Evolutionary conservation across 495 filamentous ascomycete genomes (phyloP).

Genomic region (Aspergillus ostianus): DNA sequence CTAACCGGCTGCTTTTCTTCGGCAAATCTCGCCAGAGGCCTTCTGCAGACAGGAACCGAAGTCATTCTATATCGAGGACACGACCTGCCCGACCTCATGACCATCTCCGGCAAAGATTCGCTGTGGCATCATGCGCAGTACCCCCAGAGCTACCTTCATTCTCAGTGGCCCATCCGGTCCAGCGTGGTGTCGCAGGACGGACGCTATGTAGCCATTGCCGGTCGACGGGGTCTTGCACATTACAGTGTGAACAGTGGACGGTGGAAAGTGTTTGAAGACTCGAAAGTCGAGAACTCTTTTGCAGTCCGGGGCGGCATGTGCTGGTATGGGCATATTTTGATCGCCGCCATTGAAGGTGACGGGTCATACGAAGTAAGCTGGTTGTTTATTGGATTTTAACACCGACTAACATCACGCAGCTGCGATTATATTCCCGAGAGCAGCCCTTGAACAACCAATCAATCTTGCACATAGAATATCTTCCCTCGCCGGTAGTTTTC

Average conservation of each 20-base stretch:
- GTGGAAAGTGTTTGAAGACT: slow-evolving; percentile 91
- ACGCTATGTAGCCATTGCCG: slow-evolving; percentile 91
- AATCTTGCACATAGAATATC: slow-evolving; percentile 68
- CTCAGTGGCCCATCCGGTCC: slow-evolving; percentile 89
- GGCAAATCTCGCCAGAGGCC: slow-evolving; percentile 80
- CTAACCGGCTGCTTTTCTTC: slow-evolving; percentile 86
- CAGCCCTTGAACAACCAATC: slow-evolving; percentile 69
- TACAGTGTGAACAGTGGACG: slow-evolving; percentile 92
- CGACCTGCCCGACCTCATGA: slow-evolving; percentile 82
- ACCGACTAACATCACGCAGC: slow-evolving; percentile 35
- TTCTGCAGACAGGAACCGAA: slow-evolving; percentile 82
- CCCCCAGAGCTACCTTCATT: slow-evolving; percentile 76
- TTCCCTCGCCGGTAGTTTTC: slow-evolving; percentile 81
- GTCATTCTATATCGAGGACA: slow-evolving; percentile 92
- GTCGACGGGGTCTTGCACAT: slow-evolving; percentile 87
- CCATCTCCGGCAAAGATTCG: slow-evolving; percentile 87
- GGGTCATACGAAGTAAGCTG: slow-evolving; percentile 68
- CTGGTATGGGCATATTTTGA: slow-evolving; percentile 94
- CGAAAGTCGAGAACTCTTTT: slow-evolving; percentile 81
- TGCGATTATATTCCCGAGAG: slow-evolving; percentile 91
- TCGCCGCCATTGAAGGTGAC: slow-evolving; percentile 87
- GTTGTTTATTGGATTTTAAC: not conserved
- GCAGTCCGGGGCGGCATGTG: slow-evolving; percentile 94
- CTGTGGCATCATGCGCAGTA: slow-evolving; percentile 92
- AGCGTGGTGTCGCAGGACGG: slow-evolving; percentile 87